Conservation (phyloP, 2,329 filamentous ascomycete species). For the Scortechinia acanthostroma region DNA sequence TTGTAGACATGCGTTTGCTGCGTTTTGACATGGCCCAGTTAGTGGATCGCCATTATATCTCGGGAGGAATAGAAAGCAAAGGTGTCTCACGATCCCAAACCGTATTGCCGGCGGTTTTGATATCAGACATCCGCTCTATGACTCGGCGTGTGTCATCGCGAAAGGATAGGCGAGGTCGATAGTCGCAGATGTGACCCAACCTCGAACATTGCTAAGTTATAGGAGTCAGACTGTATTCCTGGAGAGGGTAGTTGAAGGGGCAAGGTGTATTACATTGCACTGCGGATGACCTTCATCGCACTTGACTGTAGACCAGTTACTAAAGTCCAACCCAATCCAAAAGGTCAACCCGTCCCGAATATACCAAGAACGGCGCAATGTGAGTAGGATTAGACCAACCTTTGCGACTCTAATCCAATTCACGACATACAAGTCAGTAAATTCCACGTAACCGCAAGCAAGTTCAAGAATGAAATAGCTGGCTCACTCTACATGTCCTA, state of each 20-base stretch:
- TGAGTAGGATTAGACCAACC: too few relatives aligned
- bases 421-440: too few relatives aligned
- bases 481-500: neutral
- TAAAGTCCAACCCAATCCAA: neutral
- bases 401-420: conserved; percentile 1
- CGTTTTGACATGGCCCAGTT: too few relatives aligned
- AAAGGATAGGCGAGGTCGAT: conserved; percentile 45
- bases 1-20: too few relatives aligned
- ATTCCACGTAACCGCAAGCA: neutral
- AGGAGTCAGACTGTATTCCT: too few relatives aligned
- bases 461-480: neutral
- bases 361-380: too few relatives aligned
- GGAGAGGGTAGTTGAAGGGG: neutral
- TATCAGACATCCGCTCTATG: conserved; percentile 39
- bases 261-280: neutral
- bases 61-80: conserved; percentile 3
- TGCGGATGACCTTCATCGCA: neutral
- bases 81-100: conserved; percentile 50
- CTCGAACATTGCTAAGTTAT: neutral
- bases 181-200: conserved; percentile 32
- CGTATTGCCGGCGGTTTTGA: conserved; percentile 37
- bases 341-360: too few relatives aligned
- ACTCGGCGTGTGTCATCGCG: conserved; percentile 41
- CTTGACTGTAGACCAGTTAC: neutral
- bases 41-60: neutral